Base-by-base conservation (phyloP, 352 stramenopile species). In the Globisporangium solare region DNA sequence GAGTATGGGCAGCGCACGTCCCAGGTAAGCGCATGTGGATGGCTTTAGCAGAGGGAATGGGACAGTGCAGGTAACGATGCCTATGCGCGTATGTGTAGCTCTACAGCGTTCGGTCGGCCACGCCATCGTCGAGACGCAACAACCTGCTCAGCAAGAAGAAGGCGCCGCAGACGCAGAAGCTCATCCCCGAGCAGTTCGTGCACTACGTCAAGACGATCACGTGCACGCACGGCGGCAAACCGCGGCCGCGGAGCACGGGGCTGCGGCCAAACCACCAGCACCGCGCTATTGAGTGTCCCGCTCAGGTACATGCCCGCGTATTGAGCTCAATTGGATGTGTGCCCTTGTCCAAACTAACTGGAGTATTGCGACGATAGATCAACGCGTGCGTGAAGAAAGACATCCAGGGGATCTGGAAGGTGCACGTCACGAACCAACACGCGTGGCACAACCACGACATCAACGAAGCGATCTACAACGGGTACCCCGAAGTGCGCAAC, bases 321-420 rank as follows among this genome's bases (percentile, higher is more conserved):
- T 45, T 37, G 43, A 17, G 2, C 15, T 22, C 7, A 20, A 6
- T 13, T 47, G 21, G 43, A 4, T n/a, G n/a, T n/a, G n/a, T 3
- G 51, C 22, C 8, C 3, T 43, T 32, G 40, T 22, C n/a, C 35
- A 3, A 35, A 21, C 41, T 46, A 49, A 22, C 24, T 45, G 54
- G 3, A 31, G 11, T 3, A 20, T 1, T 54, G 22, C 40, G 14
- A 41, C 20, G n/a, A n/a, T 40, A 73, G 65, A 73, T 76, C 52
- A 76, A 76, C 51, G 68, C 68, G 24, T 76, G 68, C 48, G 68
- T 76, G 24, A 65, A 76, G 48, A 61, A 51, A 42, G 65, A 65
- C 21, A 47, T 18, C 2, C 35, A 56, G 7, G 58, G 56, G 14
- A 27, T 32, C 21, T 72, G 65, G 65, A 56, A 59, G 15, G 59